Conservation (phyloP, 1,284 basidiomycete genomes). For the Laetiporus sulphureus region DNA sequence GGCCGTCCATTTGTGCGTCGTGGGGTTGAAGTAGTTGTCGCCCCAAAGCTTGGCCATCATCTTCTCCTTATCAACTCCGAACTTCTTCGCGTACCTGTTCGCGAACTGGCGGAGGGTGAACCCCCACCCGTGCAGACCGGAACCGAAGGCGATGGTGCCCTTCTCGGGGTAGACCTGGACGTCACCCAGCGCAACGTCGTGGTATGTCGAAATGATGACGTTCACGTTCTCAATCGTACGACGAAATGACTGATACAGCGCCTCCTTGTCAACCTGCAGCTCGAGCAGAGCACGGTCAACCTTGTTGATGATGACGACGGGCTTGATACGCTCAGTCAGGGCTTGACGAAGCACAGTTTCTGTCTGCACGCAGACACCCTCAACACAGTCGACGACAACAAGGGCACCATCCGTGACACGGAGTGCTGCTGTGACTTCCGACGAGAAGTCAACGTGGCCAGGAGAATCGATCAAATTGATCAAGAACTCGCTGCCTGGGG, state of each 20-base stretch:
- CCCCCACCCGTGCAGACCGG: slow-evolving; percentile 99
- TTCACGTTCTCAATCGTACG: slow-evolving; percentile 98
- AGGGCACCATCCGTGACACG: slow-evolving; percentile 99
- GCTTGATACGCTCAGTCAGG: slow-evolving; percentile 98
- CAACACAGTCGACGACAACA: slow-evolving; percentile 98
- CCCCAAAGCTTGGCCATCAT: slow-evolving; percentile 99
- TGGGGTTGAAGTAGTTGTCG: slow-evolving; percentile 99
- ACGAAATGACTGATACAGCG: slow-evolving; percentile 96
- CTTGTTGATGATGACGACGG: slow-evolving; percentile 99
- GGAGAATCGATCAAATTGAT: slow-evolving; percentile 99
- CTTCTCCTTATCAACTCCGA: slow-evolving; percentile 98
- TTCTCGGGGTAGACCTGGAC: slow-evolving; percentile 99
- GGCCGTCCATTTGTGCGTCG: slow-evolving; percentile 96
- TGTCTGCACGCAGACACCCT: slow-evolving; percentile 99
- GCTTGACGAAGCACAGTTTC: slow-evolving; percentile 99
- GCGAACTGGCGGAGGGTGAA: slow-evolving; percentile 99
- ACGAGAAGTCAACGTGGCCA: slow-evolving; percentile 99
- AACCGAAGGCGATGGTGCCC: slow-evolving; percentile 98
- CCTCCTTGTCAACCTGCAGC: slow-evolving; percentile 96
- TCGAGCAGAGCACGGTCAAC: slow-evolving; percentile 99
- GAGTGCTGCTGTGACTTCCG: slow-evolving; percentile 98
- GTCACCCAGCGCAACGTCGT: slow-evolving; percentile 93
- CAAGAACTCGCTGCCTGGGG: slow-evolving; percentile 89
- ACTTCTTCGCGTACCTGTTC: slow-evolving; percentile 93
- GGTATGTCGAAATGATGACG: slow-evolving; percentile 98